These are phyloP conservation scores for Saturnispora zaruensis DNA, from an alignment of 805 yeast species.

Conservation along the genomic window DNA sequence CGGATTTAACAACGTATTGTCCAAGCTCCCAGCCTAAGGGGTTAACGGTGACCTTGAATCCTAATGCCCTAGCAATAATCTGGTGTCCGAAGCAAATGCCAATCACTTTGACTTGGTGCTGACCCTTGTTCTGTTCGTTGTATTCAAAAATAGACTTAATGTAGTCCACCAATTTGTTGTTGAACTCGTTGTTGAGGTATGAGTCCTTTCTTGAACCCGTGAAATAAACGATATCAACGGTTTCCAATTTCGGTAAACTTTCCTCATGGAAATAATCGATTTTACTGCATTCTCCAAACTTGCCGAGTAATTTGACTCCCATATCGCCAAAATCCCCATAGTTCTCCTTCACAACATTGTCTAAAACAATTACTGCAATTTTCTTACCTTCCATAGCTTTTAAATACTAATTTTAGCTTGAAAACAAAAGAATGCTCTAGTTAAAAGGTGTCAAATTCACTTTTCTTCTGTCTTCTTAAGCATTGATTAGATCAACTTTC, in stretches of 20 bases:
- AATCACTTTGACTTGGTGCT: constrained; percentile 37
- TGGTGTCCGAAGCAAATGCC: constrained; percentile 92
- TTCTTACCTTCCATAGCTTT: background rate
- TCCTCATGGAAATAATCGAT: constrained; percentile 30
- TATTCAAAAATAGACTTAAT: constrained; percentile 13
- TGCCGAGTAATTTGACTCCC: constrained; percentile 16
- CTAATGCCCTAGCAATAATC: constrained; percentile 57
- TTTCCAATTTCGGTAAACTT: constrained; percentile 18
- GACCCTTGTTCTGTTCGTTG: constrained; percentile 9
- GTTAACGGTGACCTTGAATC: constrained; percentile 49
- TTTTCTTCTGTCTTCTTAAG: too few relatives aligned
- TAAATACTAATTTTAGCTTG: background rate
- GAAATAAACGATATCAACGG: constrained; percentile 36
- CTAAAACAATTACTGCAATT: constrained; percentile 12
- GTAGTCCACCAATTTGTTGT: constrained; percentile 29
- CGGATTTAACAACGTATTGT: constrained; percentile 31
- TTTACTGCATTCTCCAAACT: constrained; percentile 22
- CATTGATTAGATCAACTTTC: background rate
- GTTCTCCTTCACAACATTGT: constrained; percentile 5
- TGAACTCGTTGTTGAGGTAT: constrained; percentile 37
- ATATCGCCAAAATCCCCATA: constrained; percentile 50
- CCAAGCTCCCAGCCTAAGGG: constrained; percentile 71
- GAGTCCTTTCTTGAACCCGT: constrained; percentile 48
- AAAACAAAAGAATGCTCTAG: background rate
- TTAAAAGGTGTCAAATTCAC: background rate